phyloP scores from a whole-genome alignment of 805 yeast genomes.

The Candida pseudofarinosa region DNA sequence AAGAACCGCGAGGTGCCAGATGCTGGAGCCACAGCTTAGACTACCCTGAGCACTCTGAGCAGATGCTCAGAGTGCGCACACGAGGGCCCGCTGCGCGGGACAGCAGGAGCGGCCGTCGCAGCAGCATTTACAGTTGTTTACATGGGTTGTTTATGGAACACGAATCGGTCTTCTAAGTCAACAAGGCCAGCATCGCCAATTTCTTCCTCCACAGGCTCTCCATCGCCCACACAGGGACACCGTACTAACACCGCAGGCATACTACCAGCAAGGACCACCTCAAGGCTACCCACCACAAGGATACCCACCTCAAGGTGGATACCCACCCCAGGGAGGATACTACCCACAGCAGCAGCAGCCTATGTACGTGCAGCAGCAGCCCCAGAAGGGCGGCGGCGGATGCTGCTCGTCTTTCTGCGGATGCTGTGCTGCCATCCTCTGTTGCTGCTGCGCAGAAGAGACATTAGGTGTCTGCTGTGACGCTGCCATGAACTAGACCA shows the following conservation, averaged over 20 bases:
- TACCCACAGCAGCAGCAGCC: slow-evolving; percentile 43
- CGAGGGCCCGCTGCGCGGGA: background rate
- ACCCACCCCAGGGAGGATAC: slow-evolving; percentile 28
- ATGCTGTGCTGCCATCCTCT: slow-evolving; percentile 38
- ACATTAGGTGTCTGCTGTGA: slow-evolving; percentile 9
- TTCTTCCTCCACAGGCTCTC: too few relatives aligned
- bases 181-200: too few relatives aligned
- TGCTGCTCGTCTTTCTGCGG: slow-evolving; percentile 33
- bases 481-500: slow-evolving; percentile 5
- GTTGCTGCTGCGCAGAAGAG: slow-evolving; percentile 31
- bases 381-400: slow-evolving; percentile 22
- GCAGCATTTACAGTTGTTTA: background rate
- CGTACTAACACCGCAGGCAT: slow-evolving; percentile 8
- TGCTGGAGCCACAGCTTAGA: too few relatives aligned
- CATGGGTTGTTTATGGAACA: background rate
- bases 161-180: too few relatives aligned
- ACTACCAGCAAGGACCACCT: slow-evolving; percentile 23
- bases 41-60: too few relatives aligned
- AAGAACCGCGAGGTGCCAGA: too few relatives aligned
- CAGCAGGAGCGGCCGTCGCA: background rate
- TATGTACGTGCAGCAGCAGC: slow-evolving; percentile 39
- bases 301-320: slow-evolving; percentile 20
- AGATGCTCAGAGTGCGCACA: too few relatives aligned
- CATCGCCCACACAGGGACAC: too few relatives aligned
- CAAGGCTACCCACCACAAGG: slow-evolving; percentile 18